These are phyloP conservation scores for Adiantum capillusveneris DNA, from an alignment of 75 land plant species.

Conservation along the genomic window DNA sequence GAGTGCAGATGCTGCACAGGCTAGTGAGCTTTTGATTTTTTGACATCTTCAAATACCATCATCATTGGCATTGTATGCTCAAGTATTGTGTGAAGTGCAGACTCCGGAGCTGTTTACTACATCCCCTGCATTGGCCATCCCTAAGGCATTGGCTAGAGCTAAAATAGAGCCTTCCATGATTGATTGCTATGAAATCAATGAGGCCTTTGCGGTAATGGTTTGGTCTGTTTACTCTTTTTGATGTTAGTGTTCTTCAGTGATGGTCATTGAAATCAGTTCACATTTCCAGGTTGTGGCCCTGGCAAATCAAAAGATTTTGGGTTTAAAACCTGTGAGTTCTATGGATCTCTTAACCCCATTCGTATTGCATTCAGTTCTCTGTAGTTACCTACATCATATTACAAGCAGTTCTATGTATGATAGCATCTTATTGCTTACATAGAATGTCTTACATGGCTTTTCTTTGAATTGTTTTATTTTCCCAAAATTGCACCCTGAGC, in stretches of 20 bases:
- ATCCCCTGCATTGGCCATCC: conserved; percentile 89
- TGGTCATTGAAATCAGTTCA: no score
- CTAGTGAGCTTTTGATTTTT: conserved; percentile 5
- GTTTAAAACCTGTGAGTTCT: conserved; percentile 44
- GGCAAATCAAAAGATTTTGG: conserved; percentile 65
- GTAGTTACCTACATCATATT: no score
- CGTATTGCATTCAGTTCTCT: not conserved
- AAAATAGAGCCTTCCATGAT: conserved; percentile 74
- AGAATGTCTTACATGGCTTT: no score
- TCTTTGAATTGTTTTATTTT: no score
- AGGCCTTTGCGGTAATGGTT: conserved; percentile 66
- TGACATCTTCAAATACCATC: not conserved
- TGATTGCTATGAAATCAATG: conserved; percentile 89
- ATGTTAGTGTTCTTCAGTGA: not conserved
- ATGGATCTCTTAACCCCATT: not conserved
- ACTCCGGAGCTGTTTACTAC: conserved; percentile 86
- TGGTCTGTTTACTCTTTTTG: not conserved
- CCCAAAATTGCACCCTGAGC: no score
- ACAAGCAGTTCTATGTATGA: no score
- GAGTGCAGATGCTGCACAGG: conserved; percentile 96
- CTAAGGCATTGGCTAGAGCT: conserved; percentile 85
- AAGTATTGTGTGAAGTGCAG: conserved; percentile 21
- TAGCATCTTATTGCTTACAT: not conserved
- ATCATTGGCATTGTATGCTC: no score
- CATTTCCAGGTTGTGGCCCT: not conserved